Conservation (phyloP, 2,329 filamentous ascomycete genomes). For the Stromatinia cepivora region DNA sequence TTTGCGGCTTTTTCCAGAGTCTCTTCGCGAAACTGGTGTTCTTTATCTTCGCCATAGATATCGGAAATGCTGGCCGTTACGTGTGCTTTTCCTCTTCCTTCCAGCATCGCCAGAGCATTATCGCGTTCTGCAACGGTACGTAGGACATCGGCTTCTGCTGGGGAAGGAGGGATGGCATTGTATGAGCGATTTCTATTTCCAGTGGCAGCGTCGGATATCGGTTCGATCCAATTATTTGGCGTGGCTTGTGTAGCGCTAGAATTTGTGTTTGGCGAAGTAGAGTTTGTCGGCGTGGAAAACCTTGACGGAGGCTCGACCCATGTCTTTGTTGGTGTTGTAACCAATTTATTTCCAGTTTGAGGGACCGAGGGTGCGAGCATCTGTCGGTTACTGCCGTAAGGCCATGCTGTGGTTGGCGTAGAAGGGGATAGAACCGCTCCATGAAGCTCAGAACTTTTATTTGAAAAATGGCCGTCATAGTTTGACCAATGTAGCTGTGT, state of each 20-base stretch:
- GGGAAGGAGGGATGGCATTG: not conserved
- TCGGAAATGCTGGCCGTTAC: not conserved
- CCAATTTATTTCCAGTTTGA: too few relatives aligned
- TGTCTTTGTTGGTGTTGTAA: not conserved
- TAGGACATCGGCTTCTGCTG: not conserved
- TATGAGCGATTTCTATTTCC: not conserved
- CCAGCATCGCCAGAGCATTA: not conserved
- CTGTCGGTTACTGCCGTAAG: not conserved
- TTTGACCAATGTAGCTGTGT: not conserved
- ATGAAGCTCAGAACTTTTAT: not conserved
- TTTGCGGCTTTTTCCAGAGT: not conserved
- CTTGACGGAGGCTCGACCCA: constrained; percentile 3
- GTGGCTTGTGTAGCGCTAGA: not conserved
- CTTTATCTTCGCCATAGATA: not conserved
- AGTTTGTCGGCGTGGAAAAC: not conserved
- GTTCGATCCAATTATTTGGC: not conserved
- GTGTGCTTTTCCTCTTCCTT: not conserved
- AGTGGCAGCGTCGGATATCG: not conserved
- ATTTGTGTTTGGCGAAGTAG: not conserved
- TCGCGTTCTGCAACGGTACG: constrained; percentile 14
- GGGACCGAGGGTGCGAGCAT: not conserved
- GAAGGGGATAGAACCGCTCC: not conserved
- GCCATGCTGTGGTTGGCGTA: not conserved
- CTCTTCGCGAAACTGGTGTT: not conserved
- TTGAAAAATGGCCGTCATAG: not conserved